Conservation (phyloP, 2,329 filamentous ascomycete species). For the Colletotrichum sp. region DNA sequence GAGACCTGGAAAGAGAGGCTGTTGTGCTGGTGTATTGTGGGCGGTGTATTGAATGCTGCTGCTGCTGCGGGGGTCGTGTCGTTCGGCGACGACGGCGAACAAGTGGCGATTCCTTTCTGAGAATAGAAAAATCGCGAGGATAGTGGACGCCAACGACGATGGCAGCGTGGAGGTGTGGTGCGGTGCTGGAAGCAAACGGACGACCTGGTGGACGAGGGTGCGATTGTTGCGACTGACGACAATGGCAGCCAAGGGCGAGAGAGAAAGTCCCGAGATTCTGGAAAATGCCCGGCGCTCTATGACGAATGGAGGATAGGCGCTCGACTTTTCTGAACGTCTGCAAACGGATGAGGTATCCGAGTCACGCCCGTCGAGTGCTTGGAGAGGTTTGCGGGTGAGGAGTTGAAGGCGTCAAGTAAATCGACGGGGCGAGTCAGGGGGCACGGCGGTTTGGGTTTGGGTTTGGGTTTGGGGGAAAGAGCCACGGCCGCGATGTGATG, state of each 20-base stretch:
- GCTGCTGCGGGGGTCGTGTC: neutral
- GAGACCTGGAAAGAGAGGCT: neutral
- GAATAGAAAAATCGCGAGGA: neutral
- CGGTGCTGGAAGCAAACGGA: neutral
- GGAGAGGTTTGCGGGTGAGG: neutral
- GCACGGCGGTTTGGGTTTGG: neutral
- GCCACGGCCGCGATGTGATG: neutral
- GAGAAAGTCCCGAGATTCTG: neutral
- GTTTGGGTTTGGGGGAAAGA: neutral
- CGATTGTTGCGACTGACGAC: conserved; percentile 6
- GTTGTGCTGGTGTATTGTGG: neutral
- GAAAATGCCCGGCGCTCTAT: neutral
- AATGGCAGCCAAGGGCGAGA: conserved; percentile 3
- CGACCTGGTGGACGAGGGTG: neutral
- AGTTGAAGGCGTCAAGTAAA: conserved; percentile 19
- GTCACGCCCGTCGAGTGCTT: conserved; percentile 6
- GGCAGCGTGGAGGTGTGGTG: neutral
- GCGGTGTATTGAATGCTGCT: neutral
- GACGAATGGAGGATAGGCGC: conserved; percentile 11
- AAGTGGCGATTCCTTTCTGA: neutral
- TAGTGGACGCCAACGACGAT: neutral
- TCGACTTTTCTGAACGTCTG: conserved; percentile 7
- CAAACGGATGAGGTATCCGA: conserved; percentile 11
- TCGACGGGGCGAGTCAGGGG: conserved; percentile 15
- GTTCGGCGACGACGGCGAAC: neutral